Conservation (phyloP, 352 stramenopile genomes). For the Phytopythium delawarense region DNA sequence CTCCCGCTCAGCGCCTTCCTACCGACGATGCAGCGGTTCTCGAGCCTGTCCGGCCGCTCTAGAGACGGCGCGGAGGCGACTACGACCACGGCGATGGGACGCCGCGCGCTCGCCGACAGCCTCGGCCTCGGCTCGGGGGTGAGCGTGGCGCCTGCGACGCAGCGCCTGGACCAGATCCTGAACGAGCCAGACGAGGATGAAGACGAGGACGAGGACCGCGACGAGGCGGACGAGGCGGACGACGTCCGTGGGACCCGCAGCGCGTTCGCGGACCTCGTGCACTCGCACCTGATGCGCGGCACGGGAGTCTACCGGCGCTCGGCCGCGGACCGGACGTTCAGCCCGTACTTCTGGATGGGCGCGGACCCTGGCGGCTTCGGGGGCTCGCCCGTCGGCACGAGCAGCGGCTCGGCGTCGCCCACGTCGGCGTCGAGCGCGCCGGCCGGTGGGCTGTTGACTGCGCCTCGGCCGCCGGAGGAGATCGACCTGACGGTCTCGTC, state of each 20-base stretch:
- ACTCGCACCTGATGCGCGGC: background rate
- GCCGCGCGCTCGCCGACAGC: background rate
- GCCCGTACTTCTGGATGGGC: background rate
- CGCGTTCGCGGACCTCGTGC: slow-evolving; percentile 10
- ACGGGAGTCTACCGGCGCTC: background rate
- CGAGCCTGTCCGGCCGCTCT: background rate
- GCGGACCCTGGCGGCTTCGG: background rate
- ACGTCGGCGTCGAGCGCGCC: background rate
- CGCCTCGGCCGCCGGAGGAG: slow-evolving; percentile 23
- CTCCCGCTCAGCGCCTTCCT: background rate
- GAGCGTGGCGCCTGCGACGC: background rate
- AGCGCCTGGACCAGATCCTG: slow-evolving; percentile 13
- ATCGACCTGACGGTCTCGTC: slow-evolving; percentile 69
- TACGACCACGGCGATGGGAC: background rate
- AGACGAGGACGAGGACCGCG: background rate
- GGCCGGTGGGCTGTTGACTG: background rate
- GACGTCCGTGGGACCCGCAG: slow-evolving; percentile 9
- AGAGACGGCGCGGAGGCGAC: background rate
- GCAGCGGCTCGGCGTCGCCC: background rate
- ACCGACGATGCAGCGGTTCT: background rate
- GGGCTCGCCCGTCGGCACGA: background rate
- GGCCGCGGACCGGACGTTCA: background rate
- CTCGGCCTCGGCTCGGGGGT: background rate
- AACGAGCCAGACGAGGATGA: slow-evolving; percentile 23
- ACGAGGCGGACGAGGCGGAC: background rate